Base-by-base conservation (phyloP, 441 rosid species). In the Omphalea diandra region DNA sequence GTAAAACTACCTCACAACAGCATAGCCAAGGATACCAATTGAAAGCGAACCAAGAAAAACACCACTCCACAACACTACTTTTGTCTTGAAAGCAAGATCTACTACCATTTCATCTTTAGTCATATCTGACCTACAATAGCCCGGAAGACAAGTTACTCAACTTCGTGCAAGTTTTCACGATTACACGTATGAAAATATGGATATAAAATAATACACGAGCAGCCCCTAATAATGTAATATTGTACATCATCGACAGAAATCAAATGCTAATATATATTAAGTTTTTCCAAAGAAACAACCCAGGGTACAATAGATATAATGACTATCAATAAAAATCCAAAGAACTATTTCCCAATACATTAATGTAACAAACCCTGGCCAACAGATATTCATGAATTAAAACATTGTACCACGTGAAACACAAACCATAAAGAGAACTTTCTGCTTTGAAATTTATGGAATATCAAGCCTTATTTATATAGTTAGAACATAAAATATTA, bases 41-140 rank as follows among this genome's bases (percentile, higher is more conserved):
- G 98, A 88, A 27, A 86, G 52, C 1, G 88, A 81, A 29, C 98
- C 89, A 76, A 94, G 72, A 70, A 87, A 61, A 50, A 88, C 35
- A 60, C 94, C 78, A 65, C 91, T 75, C 85, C 92, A 84, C 49
- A 88, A 75, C 43, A 87, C 74, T 69, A 86, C 76, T 69, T 81
- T 86, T 52, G 88, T 77, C 63, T 69, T 84, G 44, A 83, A 81
- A 43, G 81, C 79, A 73, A 94, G 98, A 69, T 90, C 88, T 66
- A 75, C 41, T 73, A 88, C 70, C 90, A 94, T 86, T 84, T 83
- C 81, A 73, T 88, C 97, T 81, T 89, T 94, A 26, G 84, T 85
- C 93, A 83, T 74, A 67, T 87, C 89, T 24, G 91, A 78, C 77
- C 98, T 94, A 84, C 77, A 86, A 56, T 72, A 24, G 67, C 47